Base-by-base conservation (phyloP, 176 grass and related monocot species). In the Otatea glauca region DNA sequence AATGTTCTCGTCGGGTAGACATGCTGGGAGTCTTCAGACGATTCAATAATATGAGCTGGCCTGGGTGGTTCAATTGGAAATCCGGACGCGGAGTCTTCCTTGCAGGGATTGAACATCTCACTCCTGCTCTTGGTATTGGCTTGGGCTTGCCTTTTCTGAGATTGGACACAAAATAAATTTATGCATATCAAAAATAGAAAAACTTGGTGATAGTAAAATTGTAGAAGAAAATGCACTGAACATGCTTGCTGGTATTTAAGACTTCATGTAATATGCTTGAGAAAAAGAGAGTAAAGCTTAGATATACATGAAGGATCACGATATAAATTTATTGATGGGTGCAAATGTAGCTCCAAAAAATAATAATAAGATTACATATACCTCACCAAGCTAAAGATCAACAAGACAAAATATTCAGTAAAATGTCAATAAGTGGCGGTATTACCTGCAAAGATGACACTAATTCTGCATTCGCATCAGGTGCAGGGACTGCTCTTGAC, bases 401-500 rank as follows among this genome's bases (percentile, higher is more conserved):
- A 37, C 48, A 27, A 5, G 18, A 21, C 41, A 48, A 66, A 56
- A 84, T 69, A 85, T 24, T 72, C 64, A 68, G 24, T 16, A 43
- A 70, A 61, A 49, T 41, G 27, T 76, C 75, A 55, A 90, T 9
- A 37, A 81, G 78, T 72, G 29, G 39, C 39, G 7, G 39, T 11
- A 64, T 80, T 92, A 99, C 97, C 93, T 94, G 93, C 92, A 99
- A 84, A 4, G 93, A 99, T 88, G 93, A 92, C 43, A 84, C 74
- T 80, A 99, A 85, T 79, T 99, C 97, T 81, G 97, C 97, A 89
- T 99, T 99, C 62, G 97, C 97, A 47, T 99, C 92, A 81, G 97
- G 97, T 53, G 97, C 97, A 71, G 97, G 93, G 49, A 99, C 86
- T 79, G 97, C 97, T 89, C 88, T 94, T 61, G 93, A 96, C 35